phyloP scores from a whole-genome alignment of 805 yeast species.

The Kuraishia ogatae region DNA sequence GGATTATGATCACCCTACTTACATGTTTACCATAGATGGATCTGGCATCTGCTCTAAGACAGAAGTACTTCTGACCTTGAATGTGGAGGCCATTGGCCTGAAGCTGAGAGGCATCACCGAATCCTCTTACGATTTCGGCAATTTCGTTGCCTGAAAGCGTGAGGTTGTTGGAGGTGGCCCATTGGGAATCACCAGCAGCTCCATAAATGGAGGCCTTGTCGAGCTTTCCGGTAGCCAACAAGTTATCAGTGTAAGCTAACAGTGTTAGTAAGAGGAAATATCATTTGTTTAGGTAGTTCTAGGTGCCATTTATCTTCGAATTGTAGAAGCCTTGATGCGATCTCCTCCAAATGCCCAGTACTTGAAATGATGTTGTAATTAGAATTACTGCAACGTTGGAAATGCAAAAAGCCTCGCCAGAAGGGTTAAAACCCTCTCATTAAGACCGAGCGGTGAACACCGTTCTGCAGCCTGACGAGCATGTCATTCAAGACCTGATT shows the following conservation, averaged over 20 bases:
- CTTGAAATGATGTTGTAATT: too few species aligned
- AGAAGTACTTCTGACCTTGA: conserved; percentile 79
- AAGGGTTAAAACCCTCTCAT: too few species aligned
- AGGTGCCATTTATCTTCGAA: too few species aligned
- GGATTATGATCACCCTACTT: conserved; percentile 2
- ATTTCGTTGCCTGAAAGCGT: conserved; percentile 64
- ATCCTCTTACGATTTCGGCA: conserved; percentile 66
- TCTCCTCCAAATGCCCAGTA: too few species aligned
- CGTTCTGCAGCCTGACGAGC: too few species aligned
- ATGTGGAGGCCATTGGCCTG: conserved; percentile 84
- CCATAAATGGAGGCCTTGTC: conserved; percentile 93
- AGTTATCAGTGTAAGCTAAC: conserved; percentile 90
- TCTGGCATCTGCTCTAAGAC: conserved; percentile 84
- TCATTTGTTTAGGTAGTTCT: too few species aligned
- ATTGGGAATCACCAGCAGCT: conserved; percentile 86
- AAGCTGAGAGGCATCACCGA: conserved; percentile 65
- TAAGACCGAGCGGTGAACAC: too few species aligned
- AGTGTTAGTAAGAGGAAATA: neutral
- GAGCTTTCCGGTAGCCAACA: conserved; percentile 76
- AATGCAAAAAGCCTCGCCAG: too few species aligned
- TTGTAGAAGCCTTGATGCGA: too few species aligned
- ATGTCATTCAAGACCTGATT: too few species aligned
- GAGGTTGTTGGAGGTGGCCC: conserved; percentile 81
- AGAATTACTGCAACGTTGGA: too few species aligned
- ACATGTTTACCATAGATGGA: conserved; percentile 83